Conservation (phyloP, 345 rosid genomes). For the Pistacia integerrima region DNA sequence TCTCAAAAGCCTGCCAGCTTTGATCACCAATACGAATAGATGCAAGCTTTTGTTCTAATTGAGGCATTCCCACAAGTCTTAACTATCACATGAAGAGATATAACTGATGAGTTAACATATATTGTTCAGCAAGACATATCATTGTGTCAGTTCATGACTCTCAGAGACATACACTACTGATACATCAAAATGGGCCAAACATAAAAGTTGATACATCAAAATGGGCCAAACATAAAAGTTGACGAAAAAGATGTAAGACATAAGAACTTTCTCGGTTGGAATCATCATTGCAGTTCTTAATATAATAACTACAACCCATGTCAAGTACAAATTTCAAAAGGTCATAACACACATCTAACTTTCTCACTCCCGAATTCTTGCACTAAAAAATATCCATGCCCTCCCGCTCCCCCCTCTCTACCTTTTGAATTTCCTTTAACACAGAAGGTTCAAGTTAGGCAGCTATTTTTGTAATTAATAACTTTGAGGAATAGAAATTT, state of each 20-base stretch:
- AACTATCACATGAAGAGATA: neutral
- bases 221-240: neutral
- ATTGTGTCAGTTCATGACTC: neutral
- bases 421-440: neutral
- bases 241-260: neutral
- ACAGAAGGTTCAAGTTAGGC: neutral
- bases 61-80: neutral
- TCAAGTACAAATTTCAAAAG: neutral
- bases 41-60: neutral
- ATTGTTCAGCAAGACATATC: neutral
- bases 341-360: neutral
- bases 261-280: neutral
- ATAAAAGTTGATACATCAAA: neutral
- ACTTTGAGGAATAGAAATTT: neutral
- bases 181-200: neutral
- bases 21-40: neutral
- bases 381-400: neutral
- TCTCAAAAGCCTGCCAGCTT: neutral
- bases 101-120: neutral
- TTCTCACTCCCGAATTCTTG: neutral
- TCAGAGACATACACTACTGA: neutral
- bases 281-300: neutral
- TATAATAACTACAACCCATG: neutral
- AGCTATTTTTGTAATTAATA: neutral
- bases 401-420: neutral